Conservation (phyloP, 192 early-diverging fungal genomes). For the Rhizophagus clarus region DNA sequence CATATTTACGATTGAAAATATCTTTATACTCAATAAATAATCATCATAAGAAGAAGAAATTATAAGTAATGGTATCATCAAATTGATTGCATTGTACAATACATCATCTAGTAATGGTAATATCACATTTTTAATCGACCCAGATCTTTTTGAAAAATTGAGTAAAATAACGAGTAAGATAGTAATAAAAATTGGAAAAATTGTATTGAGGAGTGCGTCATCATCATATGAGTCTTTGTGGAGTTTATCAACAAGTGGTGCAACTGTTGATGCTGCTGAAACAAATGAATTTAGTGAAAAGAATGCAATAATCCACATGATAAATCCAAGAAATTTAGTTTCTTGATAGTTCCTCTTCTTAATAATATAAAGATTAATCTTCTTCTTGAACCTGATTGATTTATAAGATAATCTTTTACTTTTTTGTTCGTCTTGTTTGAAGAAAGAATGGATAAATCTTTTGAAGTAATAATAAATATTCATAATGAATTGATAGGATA, state of each 20-base stretch:
- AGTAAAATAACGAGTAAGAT: slow-evolving; percentile 17
- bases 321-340: too few species aligned
- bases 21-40: slow-evolving; percentile 5
- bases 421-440: too few species aligned
- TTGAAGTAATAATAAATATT: too few species aligned
- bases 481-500: too few species aligned
- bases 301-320: too few species aligned
- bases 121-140: neutral
- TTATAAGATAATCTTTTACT: too few species aligned
- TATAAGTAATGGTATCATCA: slow-evolving; percentile 23
- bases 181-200: slow-evolving; percentile 11
- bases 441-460: too few species aligned
- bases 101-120: slow-evolving; percentile 27
- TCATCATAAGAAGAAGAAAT: slow-evolving; percentile 10
- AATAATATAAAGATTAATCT: too few species aligned
- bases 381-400: too few species aligned
- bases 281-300: too few species aligned
- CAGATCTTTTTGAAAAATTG: neutral
- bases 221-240: slow-evolving; percentile 7
- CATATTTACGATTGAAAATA: slow-evolving; percentile 27
- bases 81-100: slow-evolving; percentile 29
- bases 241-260: neutral
- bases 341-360: too few species aligned
- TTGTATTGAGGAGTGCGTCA: slow-evolving; percentile 21
- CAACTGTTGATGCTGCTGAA: too few species aligned